Evolutionary conservation across 1,284 basidiomycete species (phyloP).

Genomic region (Cutaneotrichosporon sp.): DNA sequence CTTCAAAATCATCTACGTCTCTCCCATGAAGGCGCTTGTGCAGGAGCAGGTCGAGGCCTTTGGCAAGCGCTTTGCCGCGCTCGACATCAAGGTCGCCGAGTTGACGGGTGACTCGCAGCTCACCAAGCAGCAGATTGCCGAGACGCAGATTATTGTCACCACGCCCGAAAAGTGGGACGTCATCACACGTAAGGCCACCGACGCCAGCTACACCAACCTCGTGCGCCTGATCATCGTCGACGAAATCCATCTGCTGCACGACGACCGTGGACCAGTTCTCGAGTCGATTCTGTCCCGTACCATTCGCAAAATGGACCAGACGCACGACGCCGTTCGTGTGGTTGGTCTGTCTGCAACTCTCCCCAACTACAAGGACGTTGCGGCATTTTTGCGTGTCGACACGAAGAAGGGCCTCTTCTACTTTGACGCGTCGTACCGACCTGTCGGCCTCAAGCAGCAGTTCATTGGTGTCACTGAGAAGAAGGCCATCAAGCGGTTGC

Average conservation of each 20-base stretch:
- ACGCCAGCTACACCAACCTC: constrained; percentile 94
- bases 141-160: constrained; percentile 98
- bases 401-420: constrained; percentile 90
- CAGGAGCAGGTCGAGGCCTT: constrained; percentile 98
- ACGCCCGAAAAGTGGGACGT: constrained; percentile 99
- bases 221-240: constrained; percentile 96
- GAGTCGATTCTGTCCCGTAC: constrained; percentile 89
- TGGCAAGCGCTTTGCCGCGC: constrained; percentile 69
- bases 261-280: constrained; percentile 95
- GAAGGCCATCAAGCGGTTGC: constrained; percentile 97
- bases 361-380: constrained; percentile 98
- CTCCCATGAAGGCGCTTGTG: constrained; percentile 97
- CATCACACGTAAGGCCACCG: constrained; percentile 95
- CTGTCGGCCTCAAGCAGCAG: constrained; percentile 92
- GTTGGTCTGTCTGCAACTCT: constrained; percentile 94
- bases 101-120: constrained; percentile 96
- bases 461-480: constrained; percentile 98
- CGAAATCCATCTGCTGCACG: constrained; percentile 95
- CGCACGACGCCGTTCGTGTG: constrained; percentile 82
- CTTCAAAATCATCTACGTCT: constrained; percentile 98
- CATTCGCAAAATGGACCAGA: constrained; percentile 92
- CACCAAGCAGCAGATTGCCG: constrained; percentile 95
- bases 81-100: constrained; percentile 86
- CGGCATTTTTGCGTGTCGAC: constrained; percentile 93
- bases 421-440: constrained; percentile 90